Percentiles rank a stretch among this genome's conserved stretches.
Conservation (phyloP, 352 stramenopile species). For the Phytophthora idaei region DNA sequence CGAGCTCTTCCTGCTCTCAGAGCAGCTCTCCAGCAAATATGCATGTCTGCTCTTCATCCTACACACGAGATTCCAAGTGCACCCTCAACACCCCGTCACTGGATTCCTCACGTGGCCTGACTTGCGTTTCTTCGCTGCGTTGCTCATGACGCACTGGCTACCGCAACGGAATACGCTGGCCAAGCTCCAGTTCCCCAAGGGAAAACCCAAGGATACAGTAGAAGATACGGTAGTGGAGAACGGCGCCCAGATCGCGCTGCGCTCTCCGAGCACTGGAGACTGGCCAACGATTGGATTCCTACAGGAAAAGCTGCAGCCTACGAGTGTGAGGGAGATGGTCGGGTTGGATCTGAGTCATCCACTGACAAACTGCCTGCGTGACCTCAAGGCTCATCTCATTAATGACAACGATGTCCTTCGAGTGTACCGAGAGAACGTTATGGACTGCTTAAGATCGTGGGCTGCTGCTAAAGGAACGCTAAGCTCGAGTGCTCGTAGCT, state of each 20-base stretch:
- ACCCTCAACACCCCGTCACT: slow-evolving; percentile 57
- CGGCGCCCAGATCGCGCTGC: slow-evolving; percentile 51
- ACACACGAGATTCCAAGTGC: slow-evolving; percentile 79
- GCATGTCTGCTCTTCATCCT: slow-evolving; percentile 82
- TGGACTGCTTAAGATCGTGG: slow-evolving; percentile 38
- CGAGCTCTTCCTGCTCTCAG: slow-evolving; percentile 72
- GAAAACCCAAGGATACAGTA: slow-evolving; percentile 1
- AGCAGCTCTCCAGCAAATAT: slow-evolving; percentile 79
- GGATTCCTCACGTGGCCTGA: slow-evolving; percentile 72
- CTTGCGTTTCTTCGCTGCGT: slow-evolving; percentile 69
- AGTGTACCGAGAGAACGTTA: slow-evolving; percentile 51
- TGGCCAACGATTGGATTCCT: slow-evolving; percentile 63
- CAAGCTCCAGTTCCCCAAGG: slow-evolving; percentile 35
- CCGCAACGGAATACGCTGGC: slow-evolving; percentile 51
- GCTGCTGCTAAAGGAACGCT: slow-evolving; percentile 14
- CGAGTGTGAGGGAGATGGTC: slow-evolving; percentile 58
- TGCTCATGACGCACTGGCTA: slow-evolving; percentile 84
- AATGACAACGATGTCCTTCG: slow-evolving; percentile 71
- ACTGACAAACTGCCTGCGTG: slow-evolving; percentile 69
- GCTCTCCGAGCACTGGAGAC: slow-evolving; percentile 27
- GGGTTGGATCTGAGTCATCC: slow-evolving; percentile 67
- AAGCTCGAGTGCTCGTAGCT: slow-evolving; percentile 20
- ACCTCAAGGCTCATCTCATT: slow-evolving; percentile 79
- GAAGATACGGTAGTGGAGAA: slow-evolving; percentile 49
- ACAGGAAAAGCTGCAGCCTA: slow-evolving; percentile 58